A percentile compares a stretch with the other conserved stretches of the same genome.
Conservation (phyloP, 495 filamentous ascomycete species). For the Choiromyces venosus region DNA sequence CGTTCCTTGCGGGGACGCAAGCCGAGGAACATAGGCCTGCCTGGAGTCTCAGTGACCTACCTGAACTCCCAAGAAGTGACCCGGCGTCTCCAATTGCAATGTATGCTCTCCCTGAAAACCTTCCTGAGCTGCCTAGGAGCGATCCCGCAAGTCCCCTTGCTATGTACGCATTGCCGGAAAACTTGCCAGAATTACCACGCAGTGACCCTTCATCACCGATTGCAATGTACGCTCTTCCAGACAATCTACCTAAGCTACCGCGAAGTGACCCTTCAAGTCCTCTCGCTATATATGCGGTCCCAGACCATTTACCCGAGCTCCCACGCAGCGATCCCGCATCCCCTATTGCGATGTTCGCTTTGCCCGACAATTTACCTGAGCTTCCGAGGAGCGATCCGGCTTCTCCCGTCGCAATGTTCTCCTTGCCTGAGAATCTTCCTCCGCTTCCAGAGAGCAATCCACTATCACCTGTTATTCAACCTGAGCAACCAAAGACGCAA, state of each 20-base stretch:
- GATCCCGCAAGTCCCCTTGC: neutral
- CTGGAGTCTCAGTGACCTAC: too few relatives aligned
- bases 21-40: too few relatives aligned
- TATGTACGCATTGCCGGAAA: neutral
- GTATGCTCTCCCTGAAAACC: neutral
- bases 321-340: neutral
- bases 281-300: neutral
- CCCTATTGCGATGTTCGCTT: neutral
- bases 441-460: neutral
- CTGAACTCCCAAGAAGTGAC: too few relatives aligned
- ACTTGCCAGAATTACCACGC: slow-evolving; percentile 17
- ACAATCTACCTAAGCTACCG: neutral
- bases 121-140: neutral
- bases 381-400: neutral
- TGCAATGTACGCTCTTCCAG: neutral
- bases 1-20: too few relatives aligned
- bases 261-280: neutral
- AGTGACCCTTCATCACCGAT: slow-evolving; percentile 3
- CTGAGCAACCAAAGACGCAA: too few relatives aligned
- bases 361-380: slow-evolving; percentile 7
- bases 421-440: slow-evolving; percentile 9
- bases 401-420: slow-evolving; percentile 1
- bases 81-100: too few relatives aligned
- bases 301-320: neutral
- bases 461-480: too few relatives aligned